Evolutionary conservation across 2,329 filamentous ascomycete species (phyloP).

Genomic region (Botryotinia narcissicola): DNA sequence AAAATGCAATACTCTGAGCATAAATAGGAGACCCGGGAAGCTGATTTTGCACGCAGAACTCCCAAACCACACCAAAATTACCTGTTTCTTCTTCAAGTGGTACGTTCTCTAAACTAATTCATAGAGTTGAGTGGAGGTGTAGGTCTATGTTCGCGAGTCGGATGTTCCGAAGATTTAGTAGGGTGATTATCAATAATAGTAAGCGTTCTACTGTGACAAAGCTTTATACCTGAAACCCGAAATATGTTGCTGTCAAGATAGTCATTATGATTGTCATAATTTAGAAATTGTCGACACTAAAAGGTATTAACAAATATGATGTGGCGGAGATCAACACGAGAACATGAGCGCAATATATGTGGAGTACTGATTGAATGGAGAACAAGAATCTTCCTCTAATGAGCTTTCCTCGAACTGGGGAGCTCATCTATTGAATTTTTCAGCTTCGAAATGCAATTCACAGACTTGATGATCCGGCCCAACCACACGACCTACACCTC

Average conservation of each 20-base stretch:
- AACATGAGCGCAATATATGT: background rate
- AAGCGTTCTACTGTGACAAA: background rate
- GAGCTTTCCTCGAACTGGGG: background rate
- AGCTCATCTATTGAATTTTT: background rate
- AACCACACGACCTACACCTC: background rate
- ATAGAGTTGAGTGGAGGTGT: background rate
- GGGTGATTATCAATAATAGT: background rate
- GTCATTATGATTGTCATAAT: background rate
- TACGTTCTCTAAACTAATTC: no score
- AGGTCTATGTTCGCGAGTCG: fast-evolving
- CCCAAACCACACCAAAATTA: no score
- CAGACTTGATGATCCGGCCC: fast-evolving
- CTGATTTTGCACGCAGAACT: no score
- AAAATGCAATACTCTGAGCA: background rate
- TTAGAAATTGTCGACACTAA: background rate
- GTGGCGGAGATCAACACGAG: fast-evolving
- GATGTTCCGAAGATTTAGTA: background rate
- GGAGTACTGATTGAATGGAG: background rate
- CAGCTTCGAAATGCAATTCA: background rate
- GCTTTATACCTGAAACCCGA: background rate
- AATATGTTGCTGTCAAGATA: background rate
- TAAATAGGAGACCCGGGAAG: background rate
- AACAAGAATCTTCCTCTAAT: background rate
- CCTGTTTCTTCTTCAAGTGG: no score
- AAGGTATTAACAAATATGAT: background rate